A percentile compares a stretch with the other conserved stretches of the same genome.
Conservation (phyloP, 1,139 yeast genomes). For the Diutina pseudorugosa region DNA sequence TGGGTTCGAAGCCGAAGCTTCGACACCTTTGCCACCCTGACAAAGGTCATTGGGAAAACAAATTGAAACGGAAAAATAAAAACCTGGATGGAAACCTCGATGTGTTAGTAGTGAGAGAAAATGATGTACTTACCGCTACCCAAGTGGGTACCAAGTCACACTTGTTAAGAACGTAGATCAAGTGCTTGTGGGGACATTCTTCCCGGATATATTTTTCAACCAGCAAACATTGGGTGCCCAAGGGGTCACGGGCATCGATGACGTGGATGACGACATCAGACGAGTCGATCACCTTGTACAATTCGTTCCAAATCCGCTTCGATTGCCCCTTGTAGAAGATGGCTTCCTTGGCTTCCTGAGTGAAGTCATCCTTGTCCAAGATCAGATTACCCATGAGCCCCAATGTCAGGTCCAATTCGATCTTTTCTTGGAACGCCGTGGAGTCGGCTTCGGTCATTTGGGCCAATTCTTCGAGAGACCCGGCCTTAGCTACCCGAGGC, state of each 20-base stretch:
- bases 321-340: constrained; percentile 96
- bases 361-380: constrained; percentile 64
- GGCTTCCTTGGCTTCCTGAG: constrained; percentile 87
- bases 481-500: constrained; percentile 63
- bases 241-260: constrained; percentile 92
- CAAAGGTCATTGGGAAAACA: constrained; percentile 44
- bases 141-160: constrained; percentile 98
- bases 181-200: constrained; percentile 94
- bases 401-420: constrained; percentile 60
- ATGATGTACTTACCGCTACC: constrained; percentile 87
- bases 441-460: constrained; percentile 45
- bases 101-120: constrained; percentile 6
- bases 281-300: constrained; percentile 93
- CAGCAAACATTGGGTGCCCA: constrained; percentile 88
- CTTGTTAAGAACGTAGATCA: constrained; percentile 88
- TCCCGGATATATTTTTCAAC: constrained; percentile 88
- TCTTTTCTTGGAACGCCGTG: constrained; percentile 55
- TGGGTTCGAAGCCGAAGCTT: constrained; percentile 10
- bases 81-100: not conserved
- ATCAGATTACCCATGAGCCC: constrained; percentile 67
- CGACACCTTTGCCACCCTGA: constrained; percentile 48
- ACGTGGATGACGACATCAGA: constrained; percentile 96
- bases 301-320: constrained; percentile 96
- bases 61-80: too few relatives aligned
- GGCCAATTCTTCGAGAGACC: constrained; percentile 77